Base-by-base conservation (phyloP, 148 eudicot species). In the Drosera capensis region DNA sequence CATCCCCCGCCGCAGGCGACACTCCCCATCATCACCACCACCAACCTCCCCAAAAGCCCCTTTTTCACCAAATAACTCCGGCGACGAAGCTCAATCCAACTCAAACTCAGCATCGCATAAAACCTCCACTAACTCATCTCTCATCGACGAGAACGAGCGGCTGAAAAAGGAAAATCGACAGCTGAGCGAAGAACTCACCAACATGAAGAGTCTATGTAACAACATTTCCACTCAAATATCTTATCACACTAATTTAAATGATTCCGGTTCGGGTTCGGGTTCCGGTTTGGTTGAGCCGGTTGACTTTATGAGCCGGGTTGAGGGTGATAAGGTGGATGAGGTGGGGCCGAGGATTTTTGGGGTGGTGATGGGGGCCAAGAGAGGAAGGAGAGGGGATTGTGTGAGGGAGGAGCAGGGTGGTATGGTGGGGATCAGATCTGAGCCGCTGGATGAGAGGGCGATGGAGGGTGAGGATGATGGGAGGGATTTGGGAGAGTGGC, bases 201-300 rank as follows among this genome's bases (percentile, higher is more conserved):
- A 69, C 14, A 78, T 90, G 97, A 90, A 80, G 58, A 60, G 39
- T 13, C 36, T 90, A 1, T 84, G 93, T 42, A 68, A 60, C 58
- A 80, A 73, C 30, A 90, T 90, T 1, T 90, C 73, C 34, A 22
- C 52, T 2, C 18, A 83, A 39, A 80, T 90, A 95, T 73, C 90
- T 1, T 71, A 48, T 57, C 80, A 59, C 52, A 52, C 58, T 0
- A 43, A 15, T 37, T 28, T 8, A 8, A n/a, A n/a, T n/a, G n/a
- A n/a, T n/a, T n/a, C n/a, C n/a, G n/a, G n/a, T n/a, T n/a, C n/a
- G n/a, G n/a, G n/a, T n/a, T n/a, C n/a, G n/a, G n/a, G n/a, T n/a
- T n/a, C n/a, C n/a, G n/a, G n/a, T n/a, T n/a, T n/a, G n/a, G n/a
- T n/a, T n/a, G n/a, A n/a, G n/a, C n/a, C n/a, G n/a, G n/a, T n/a